phyloP scores from a whole-genome alignment of 1,284 basidiomycete species.

The Naganishia liquefaciens region DNA sequence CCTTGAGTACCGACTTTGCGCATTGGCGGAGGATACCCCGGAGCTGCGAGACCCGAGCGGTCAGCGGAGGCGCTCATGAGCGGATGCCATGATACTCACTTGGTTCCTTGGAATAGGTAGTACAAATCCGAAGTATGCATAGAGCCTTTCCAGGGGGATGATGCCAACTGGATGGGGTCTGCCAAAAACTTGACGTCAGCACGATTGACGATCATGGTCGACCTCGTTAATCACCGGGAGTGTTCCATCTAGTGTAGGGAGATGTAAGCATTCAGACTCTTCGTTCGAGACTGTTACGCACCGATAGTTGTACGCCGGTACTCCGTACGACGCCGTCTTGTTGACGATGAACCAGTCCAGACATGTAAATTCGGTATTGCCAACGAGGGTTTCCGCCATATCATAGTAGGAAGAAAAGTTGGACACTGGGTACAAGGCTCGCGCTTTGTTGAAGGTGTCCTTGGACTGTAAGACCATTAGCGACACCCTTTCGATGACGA shows the following conservation, averaged over 20 bases:
- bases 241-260: slow-evolving; percentile 21
- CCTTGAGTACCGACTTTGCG: slow-evolving; percentile 25
- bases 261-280: too few relatives aligned
- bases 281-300: slow-evolving; percentile 6
- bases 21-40: slow-evolving; percentile 22
- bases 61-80: not conserved
- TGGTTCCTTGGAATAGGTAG: slow-evolving; percentile 36
- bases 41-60: not conserved
- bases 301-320: slow-evolving; percentile 34
- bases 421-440: slow-evolving; percentile 28
- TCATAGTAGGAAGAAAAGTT: slow-evolving; percentile 34
- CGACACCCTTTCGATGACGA: not conserved
- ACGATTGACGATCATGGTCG: not conserved
- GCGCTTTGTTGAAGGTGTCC: slow-evolving; percentile 33
- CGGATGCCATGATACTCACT: slow-evolving; percentile 21
- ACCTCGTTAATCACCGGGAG: slow-evolving; percentile 10
- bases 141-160: slow-evolving; percentile 31
- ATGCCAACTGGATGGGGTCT: slow-evolving; percentile 36
- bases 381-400: slow-evolving; percentile 33
- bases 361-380: slow-evolving; percentile 36
- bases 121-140: slow-evolving; percentile 37
- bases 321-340: slow-evolving; percentile 30
- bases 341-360: slow-evolving; percentile 33
- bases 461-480: slow-evolving; percentile 23
- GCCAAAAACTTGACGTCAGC: not conserved